phyloP scores from a whole-genome alignment of 2,329 filamentous ascomycete genomes.

The Colletotrichum zoysiae region DNA sequence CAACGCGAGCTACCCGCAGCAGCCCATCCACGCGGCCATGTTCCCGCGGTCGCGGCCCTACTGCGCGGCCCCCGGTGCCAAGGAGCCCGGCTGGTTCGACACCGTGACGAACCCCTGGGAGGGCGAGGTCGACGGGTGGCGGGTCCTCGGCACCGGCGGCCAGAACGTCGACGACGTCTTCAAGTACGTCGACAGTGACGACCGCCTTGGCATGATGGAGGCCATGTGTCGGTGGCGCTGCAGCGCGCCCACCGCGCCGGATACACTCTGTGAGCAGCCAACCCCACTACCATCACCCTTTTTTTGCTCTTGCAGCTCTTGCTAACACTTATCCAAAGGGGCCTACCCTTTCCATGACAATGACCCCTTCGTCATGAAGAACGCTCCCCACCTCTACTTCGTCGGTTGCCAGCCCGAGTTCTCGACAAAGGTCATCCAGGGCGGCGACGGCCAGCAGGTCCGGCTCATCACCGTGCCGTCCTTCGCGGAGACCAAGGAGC shows the following conservation, averaged over 20 bases:
- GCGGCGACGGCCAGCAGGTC: conserved; percentile 76
- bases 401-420: conserved; percentile 87
- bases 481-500: conserved; percentile 81
- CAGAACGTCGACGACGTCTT: conserved; percentile 95
- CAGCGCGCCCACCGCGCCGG: conserved; percentile 91
- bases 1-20: conserved; percentile 90
- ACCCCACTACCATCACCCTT: background rate
- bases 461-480: conserved; percentile 86
- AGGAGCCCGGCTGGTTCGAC: conserved; percentile 82
- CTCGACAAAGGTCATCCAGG: conserved; percentile 76
- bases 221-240: conserved; percentile 93
- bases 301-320: background rate
- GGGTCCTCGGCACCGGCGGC: conserved; percentile 86
- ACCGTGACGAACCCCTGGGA: conserved; percentile 94
- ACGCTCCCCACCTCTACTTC: conserved; percentile 92
- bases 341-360: conserved; percentile 96
- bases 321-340: conserved; percentile 65
- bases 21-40: conserved; percentile 92
- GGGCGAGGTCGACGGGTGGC: conserved; percentile 90
- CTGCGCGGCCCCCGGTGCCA: conserved; percentile 65
- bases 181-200: conserved; percentile 86
- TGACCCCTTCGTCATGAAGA: conserved; percentile 88
- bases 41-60: conserved; percentile 83
- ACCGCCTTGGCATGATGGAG: conserved; percentile 91
- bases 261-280: conserved; percentile 85